These are phyloP conservation scores for Hansenula sp. DNA, from an alignment of 1,139 yeast species.

Conservation along the genomic window DNA sequence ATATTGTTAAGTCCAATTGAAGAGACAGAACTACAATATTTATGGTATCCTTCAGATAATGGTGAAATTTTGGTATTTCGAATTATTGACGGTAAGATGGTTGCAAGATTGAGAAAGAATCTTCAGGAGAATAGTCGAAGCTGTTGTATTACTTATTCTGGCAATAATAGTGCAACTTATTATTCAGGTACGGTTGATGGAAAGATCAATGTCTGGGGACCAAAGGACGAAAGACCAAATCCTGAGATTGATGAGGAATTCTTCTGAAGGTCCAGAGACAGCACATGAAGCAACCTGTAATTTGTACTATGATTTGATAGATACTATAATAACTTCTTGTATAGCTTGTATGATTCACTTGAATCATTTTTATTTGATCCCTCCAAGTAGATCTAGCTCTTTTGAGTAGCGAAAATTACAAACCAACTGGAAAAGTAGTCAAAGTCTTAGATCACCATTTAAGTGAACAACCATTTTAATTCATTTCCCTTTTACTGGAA, in stretches of 20 bases:
- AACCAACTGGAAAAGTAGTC: too few species aligned
- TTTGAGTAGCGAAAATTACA: too few species aligned
- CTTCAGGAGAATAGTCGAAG: constrained; percentile 27
- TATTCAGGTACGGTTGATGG: constrained; percentile 58
- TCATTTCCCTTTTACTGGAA: too few species aligned
- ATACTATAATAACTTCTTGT: too few species aligned
- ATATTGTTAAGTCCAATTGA: constrained; percentile 27
- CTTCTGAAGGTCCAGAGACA: background rate
- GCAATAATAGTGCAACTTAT: constrained; percentile 39
- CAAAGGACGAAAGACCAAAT: constrained; percentile 22
- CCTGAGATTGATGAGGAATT: constrained; percentile 6
- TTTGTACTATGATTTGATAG: too few species aligned
- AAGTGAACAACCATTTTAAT: too few species aligned
- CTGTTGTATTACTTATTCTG: constrained; percentile 48
- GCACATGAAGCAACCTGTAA: background rate
- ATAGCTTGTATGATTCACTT: too few species aligned
- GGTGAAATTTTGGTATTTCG: constrained; percentile 72
- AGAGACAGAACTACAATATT: constrained; percentile 50
- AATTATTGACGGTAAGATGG: constrained; percentile 53
- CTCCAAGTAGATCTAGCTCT: too few species aligned
- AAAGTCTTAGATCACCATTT: too few species aligned
- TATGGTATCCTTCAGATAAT: constrained; percentile 72
- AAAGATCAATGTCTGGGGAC: constrained; percentile 49
- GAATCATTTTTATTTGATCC: too few species aligned
- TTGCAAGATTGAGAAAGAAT: constrained; percentile 17